Conservation (phyloP, 1,139 yeast genomes). For the Wickerhamomyces sp. region DNA sequence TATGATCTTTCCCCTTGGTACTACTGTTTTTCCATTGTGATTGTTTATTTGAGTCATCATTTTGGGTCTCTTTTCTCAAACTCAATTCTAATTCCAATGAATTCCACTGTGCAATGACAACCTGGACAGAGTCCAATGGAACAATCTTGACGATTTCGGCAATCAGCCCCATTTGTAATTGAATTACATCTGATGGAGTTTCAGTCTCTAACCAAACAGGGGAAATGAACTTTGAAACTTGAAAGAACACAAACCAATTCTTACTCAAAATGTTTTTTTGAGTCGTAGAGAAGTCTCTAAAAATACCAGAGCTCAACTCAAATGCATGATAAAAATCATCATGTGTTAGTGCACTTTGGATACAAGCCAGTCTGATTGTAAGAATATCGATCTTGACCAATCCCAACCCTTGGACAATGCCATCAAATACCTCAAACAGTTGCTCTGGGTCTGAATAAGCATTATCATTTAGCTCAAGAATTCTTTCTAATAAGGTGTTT, state of each 20-base stretch:
- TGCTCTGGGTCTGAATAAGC: slow-evolving; percentile 47
- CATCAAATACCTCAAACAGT: slow-evolving; percentile 38
- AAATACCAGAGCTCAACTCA: slow-evolving; percentile 30
- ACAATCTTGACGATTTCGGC: slow-evolving; percentile 40
- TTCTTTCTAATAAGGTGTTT: slow-evolving; percentile 31
- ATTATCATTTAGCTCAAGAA: slow-evolving; percentile 52
- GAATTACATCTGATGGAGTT: slow-evolving; percentile 28
- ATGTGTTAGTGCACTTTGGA: slow-evolving; percentile 52
- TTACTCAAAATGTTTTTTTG: slow-evolving; percentile 25
- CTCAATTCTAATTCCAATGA: slow-evolving; percentile 31
- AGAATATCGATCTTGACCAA: slow-evolving; percentile 7
- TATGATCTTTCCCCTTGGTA: not conserved
- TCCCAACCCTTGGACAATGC: slow-evolving; percentile 34
- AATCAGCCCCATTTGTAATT: slow-evolving; percentile 45
- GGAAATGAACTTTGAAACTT: slow-evolving; percentile 41
- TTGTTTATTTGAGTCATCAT: not conserved
- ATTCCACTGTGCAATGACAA: slow-evolving; percentile 40
- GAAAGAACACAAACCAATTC: slow-evolving; percentile 58
- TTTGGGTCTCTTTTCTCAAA: slow-evolving; percentile 18
- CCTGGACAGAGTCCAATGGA: slow-evolving; percentile 35
- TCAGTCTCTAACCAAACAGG: slow-evolving; percentile 42
- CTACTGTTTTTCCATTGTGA: not conserved
- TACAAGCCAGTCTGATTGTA: slow-evolving; percentile 29
- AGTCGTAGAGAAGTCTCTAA: slow-evolving; percentile 10
- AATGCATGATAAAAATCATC: slow-evolving; percentile 52